Conservation (phyloP, 108 stramenopile species). For the Schizochytrium sp. region DNA sequence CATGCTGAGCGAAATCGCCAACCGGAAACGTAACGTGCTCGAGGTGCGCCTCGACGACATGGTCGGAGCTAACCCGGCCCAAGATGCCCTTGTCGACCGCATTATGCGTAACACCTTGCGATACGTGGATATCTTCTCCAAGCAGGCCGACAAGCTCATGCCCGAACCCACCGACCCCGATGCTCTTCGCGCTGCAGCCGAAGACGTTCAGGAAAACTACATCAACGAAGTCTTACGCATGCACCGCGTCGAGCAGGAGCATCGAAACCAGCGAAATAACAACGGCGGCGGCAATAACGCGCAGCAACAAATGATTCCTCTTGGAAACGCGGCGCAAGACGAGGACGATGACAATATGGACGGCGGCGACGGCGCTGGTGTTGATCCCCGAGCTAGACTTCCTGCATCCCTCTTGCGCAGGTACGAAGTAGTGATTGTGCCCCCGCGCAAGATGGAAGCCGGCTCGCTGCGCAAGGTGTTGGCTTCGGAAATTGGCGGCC, state of each 20-base stretch:
- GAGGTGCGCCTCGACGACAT: not conserved
- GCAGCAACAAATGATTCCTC: too few relatives aligned
- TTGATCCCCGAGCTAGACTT: not conserved
- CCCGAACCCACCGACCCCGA: not conserved
- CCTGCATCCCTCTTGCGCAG: not conserved
- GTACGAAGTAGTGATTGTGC: not conserved
- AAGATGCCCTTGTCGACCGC: not conserved
- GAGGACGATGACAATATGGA: not conserved
- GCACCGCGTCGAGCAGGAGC: not conserved
- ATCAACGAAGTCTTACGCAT: not conserved
- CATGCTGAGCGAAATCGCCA: not conserved
- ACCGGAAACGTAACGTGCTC: not conserved
- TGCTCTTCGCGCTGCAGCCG: not conserved
- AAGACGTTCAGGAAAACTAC: not conserved
- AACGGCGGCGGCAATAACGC: not conserved
- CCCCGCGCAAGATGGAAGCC: not conserved
- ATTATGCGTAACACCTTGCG: not conserved
- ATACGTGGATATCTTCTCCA: not conserved
- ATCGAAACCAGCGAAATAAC: not conserved
- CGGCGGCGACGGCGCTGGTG: not conserved
- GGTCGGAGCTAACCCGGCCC: not conserved
- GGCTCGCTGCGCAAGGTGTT: conserved; percentile 19
- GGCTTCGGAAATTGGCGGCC: conserved; percentile 62
- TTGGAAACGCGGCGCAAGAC: not conserved
- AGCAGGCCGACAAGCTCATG: conserved; percentile 4